Evolutionary conservation across 148 eudicot genomes (phyloP), one percentile per base, ranked within the genome.

Genomic region (Pharnaceum exiguum): DNA sequence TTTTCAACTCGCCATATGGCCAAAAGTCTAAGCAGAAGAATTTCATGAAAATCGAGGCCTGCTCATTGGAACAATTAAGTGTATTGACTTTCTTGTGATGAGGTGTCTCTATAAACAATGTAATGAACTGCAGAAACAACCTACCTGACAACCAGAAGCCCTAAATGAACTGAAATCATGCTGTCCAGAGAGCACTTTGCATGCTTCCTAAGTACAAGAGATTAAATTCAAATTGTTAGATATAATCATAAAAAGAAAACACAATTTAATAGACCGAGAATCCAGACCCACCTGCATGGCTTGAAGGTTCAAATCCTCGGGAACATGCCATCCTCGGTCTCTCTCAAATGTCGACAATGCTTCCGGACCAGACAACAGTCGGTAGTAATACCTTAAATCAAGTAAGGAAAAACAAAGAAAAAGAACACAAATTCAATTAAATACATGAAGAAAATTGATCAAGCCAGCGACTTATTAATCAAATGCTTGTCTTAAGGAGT

Each of bases 121-220:
- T 31, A 12, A 21, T 3, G 48, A 24, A 23, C n/a, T n/a, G 23
- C 42, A 29, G 23, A 43, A 18, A 33, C 26, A 38, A 57, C 32
- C 29, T 33, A 93, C 99, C 99, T 93, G 87, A 70, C 99, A 93
- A 57, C 79, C 93, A 78, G 91, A 66, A 53, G 91, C 96, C 62
- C 99, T 78, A 67, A 93, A 89, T 52, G 99, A 93, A 66, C 96
- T 89, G 81, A 93, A 93, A 76, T 93, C 99, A 69, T 93, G 99
- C 12, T 47, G 67, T 38, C 99, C 99, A 61, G 49, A 80, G 73
- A 93, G 90, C 67, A 93, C 71, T 53, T 72, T 73, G 69, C 99
- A 93, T 39, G 96, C 99, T 73, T 77, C 83, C 99, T 93, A 74
- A 39, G 48, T 42, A 17, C 43, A 70, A 24, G 19, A 6, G 28